Base-by-base conservation (phyloP, 805 yeast species). In the Ogataea pignaliae region DNA sequence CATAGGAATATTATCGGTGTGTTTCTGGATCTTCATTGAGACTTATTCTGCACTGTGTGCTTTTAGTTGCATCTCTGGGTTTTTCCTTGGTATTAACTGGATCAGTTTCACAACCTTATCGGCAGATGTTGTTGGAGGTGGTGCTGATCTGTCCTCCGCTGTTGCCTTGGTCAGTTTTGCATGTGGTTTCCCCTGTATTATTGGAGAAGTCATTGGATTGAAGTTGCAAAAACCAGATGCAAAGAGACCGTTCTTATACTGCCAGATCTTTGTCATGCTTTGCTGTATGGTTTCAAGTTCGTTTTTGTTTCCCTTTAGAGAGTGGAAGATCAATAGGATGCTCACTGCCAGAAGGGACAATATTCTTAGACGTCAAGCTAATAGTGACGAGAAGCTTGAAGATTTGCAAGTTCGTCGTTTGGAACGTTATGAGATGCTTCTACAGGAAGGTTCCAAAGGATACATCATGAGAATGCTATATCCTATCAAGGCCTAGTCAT, bases 191-290 rank as follows among this genome's bases (percentile, higher is more conserved):
- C 64, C 71, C 4, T 50, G 56, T 31, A 36, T 63, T 5, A 56
- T 60, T 16, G 59, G 65, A 1, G 71, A 66, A 51, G 52, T 63
- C 13, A 54, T 65, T 30, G 69, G 61, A 4, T 55, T 66, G 28
- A 49, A 53, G 21, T 41, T 66, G 33, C 45, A 41, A 50, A 48
- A 54, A 46, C 64, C 57, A n/a, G 44, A 54, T 14, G 40, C 54
- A 10, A 33, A 32, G 3, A 49, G 47, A 39, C 86, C 87, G 1
- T 84, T 72, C 51, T 60, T 76, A 16, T 72, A 81, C 53, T 71
- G 85, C 15, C 88, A 83, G 54, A 70, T 81, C 1, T 79, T 81
- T 53, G 78, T 79, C 12, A 85, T 84, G 4, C 45, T 61, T 31
- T 54, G 70, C 15, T 63, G 77, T 40, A 72, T 75, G 41, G 57